phyloP scores from a whole-genome alignment of 495 filamentous ascomycete genomes.

The Terfezia boudieri region DNA sequence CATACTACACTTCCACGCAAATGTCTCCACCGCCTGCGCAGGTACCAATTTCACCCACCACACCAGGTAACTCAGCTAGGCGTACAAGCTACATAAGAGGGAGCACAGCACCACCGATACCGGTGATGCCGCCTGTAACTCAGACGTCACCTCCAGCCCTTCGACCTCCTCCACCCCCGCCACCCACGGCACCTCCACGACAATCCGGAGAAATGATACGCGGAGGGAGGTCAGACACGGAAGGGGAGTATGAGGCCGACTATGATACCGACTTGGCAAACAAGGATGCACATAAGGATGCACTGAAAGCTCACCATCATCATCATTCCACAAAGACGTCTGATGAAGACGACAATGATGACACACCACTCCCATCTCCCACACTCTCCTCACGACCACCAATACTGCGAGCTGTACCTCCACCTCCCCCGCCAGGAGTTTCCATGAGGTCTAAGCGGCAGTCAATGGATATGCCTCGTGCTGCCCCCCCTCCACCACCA shows the following conservation, averaged over 20 bases:
- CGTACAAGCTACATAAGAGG: slow-evolving; percentile 29
- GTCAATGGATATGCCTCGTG: slow-evolving; percentile 50
- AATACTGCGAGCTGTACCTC: slow-evolving; percentile 25
- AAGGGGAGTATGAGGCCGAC: slow-evolving; percentile 85
- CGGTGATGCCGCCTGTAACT: neutral
- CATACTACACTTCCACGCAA: slow-evolving; percentile 8
- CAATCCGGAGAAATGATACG: slow-evolving; percentile 27
- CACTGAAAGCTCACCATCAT: slow-evolving; percentile 45
- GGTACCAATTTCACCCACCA: slow-evolving; percentile 21
- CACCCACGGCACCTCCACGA: slow-evolving; percentile 63
- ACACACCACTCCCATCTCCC: slow-evolving; percentile 30
- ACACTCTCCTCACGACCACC: slow-evolving; percentile 20
- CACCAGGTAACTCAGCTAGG: slow-evolving; percentile 24
- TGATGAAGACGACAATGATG: slow-evolving; percentile 26
- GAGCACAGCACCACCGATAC: slow-evolving; percentile 23
- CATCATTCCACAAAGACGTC: slow-evolving; percentile 46
- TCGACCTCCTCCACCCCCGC: slow-evolving; percentile 32
- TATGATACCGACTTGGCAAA: slow-evolving; percentile 96
- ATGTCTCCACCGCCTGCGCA: slow-evolving; percentile 29
- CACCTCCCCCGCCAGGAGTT: slow-evolving; percentile 30
- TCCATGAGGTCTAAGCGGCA: slow-evolving; percentile 17
- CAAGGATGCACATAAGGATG: slow-evolving; percentile 72
- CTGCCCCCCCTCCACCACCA: slow-evolving; percentile 40
- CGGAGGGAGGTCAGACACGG: slow-evolving; percentile 33
- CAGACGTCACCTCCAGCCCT: slow-evolving; percentile 15